Percentiles rank a stretch among this genome's conserved stretches.
Conservation (phyloP, 768 basidiomycete species). For the Hypholoma fasciculare region DNA sequence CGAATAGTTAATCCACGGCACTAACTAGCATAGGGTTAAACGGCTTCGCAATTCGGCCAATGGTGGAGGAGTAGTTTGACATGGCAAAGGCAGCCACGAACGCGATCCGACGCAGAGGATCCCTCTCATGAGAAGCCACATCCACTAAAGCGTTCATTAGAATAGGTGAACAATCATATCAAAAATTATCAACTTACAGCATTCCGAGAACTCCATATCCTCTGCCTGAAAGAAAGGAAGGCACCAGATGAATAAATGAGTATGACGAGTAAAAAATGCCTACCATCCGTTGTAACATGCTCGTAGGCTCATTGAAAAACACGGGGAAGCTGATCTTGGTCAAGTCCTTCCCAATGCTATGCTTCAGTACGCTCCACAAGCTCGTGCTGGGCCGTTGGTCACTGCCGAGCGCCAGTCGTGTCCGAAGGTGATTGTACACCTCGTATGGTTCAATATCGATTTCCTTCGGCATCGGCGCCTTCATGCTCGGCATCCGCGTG, state of each 20-base stretch:
- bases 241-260: conserved; percentile 4
- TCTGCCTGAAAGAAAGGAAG: conserved; percentile 50
- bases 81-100: conserved; percentile 97
- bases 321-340: conserved; percentile 96
- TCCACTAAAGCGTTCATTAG: conserved; percentile 57
- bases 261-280: conserved; percentile 14
- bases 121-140: conserved; percentile 72
- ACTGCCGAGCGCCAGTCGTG: conserved; percentile 52
- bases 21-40: conserved; percentile 94
- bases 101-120: conserved; percentile 81
- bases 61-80: conserved; percentile 96
- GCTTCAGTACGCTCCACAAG: conserved; percentile 93
- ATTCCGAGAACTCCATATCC: conserved; percentile 97
- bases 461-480: conserved; percentile 9
- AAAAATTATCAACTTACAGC: conserved; percentile 52
- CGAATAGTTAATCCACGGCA: conserved; percentile 8
- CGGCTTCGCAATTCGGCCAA: conserved; percentile 95
- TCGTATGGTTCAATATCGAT: conserved; percentile 46
- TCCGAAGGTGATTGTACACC: conserved; percentile 68
- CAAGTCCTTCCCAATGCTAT: conserved; percentile 94
- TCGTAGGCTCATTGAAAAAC: conserved; percentile 91
- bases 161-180: conserved; percentile 1
- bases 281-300: conserved; percentile 95
- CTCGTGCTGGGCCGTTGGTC: conserved; percentile 89
- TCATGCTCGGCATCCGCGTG: background rate